These are phyloP conservation scores for Grosmannia clavigera DNA, from an alignment of 2,329 filamentous ascomycete species.

Conservation along the genomic window DNA sequence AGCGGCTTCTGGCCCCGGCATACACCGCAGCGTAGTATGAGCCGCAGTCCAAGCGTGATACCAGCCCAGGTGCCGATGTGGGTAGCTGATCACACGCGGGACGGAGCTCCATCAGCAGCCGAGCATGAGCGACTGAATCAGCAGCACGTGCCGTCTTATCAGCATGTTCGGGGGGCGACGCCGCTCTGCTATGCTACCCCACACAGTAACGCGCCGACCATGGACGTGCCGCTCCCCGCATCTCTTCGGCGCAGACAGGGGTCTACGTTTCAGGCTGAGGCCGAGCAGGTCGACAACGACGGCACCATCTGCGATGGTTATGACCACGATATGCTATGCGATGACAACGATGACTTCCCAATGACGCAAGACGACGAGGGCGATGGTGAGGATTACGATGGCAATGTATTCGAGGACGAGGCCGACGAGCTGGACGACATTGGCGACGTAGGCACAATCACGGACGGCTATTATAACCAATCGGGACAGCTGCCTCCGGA, in stretches of 20 bases:
- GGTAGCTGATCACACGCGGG: neutral
- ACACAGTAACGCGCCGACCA: slow-evolving; percentile 48
- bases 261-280: slow-evolving; percentile 14
- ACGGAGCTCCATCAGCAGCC: slow-evolving; percentile 20
- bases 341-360: slow-evolving; percentile 14
- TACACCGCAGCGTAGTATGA: slow-evolving; percentile 42
- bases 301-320: neutral
- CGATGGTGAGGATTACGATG: slow-evolving; percentile 17
- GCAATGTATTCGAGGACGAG: slow-evolving; percentile 19
- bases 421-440: slow-evolving; percentile 12
- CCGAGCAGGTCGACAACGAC: slow-evolving; percentile 18
- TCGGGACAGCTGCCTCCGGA: slow-evolving; percentile 27
- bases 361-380: slow-evolving; percentile 25
- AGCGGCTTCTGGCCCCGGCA: slow-evolving; percentile 31
- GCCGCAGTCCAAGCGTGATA: slow-evolving; percentile 20
- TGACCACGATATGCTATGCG: slow-evolving; percentile 12
- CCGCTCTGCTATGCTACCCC: slow-evolving; percentile 68
- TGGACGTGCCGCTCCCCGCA: slow-evolving; percentile 19
- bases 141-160: neutral
- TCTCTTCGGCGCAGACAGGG: slow-evolving; percentile 6
- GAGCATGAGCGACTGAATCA: slow-evolving; percentile 17
- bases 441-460: neutral
- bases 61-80: slow-evolving; percentile 24
- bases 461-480: neutral
- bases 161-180: slow-evolving; percentile 29